phyloP scores from a whole-genome alignment of 169 alveolate species.

The Plasmodium malariae region DNA sequence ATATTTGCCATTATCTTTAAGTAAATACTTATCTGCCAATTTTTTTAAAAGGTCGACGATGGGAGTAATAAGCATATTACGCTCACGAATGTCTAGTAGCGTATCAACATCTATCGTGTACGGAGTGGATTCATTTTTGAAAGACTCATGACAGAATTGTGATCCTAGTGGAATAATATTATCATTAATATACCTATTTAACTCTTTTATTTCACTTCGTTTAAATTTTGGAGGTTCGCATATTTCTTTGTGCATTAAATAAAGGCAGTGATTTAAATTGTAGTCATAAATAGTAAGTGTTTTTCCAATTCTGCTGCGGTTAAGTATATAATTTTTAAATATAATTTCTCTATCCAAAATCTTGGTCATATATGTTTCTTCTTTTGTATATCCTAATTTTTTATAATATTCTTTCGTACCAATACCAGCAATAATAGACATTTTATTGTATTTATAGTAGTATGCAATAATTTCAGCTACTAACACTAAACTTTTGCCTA shows the following conservation, averaged over 20 bases:
- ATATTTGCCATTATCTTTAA: constrained; percentile 2
- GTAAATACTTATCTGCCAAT: background rate
- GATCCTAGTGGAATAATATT: constrained; percentile 10
- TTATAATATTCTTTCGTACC: constrained; percentile 99
- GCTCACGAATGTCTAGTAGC: background rate
- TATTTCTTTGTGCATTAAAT: constrained; percentile 61
- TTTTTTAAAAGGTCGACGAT: background rate
- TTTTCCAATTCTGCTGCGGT: constrained; percentile 37
- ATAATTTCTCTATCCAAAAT: constrained; percentile 77
- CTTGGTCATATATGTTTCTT: constrained; percentile 96
- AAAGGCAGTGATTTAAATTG: constrained; percentile 50
- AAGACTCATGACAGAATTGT: background rate
- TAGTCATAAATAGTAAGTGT: constrained; percentile 31
- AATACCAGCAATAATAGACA: constrained; percentile 99
- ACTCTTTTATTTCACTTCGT: constrained; percentile 61
- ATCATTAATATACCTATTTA: constrained; percentile 51
- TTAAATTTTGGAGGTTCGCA: constrained; percentile 33
- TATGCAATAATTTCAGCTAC: constrained; percentile 85
- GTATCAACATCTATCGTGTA: constrained; percentile 22
- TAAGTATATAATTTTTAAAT: constrained; percentile 40
- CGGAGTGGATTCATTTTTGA: constrained; percentile 28
- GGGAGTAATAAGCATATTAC: background rate
- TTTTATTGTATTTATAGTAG: constrained; percentile 85
- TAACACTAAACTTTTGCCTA: constrained; percentile 82
- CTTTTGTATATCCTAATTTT: constrained; percentile 95